phyloP scores from a whole-genome alignment of 1,284 basidiomycete genomes.

The Pterula multifida region DNA sequence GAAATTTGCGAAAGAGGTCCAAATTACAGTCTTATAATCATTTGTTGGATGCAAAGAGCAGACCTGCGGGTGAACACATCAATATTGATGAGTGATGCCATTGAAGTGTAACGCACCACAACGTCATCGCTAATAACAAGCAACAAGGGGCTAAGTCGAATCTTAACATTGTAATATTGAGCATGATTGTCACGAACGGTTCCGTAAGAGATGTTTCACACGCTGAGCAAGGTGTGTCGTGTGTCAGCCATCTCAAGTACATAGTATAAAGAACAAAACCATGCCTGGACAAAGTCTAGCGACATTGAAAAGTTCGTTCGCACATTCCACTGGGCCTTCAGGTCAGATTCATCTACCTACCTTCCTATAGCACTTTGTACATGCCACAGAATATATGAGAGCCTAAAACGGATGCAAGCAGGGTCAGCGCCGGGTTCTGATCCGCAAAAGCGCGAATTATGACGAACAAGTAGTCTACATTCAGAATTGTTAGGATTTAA shows the following conservation, averaged over 20 bases:
- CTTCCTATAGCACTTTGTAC: constrained; percentile 11
- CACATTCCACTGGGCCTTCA: constrained; percentile 54
- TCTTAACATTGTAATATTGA: neutral
- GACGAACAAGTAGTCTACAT: constrained; percentile 40
- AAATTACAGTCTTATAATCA: constrained; percentile 70
- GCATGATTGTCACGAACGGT: constrained; percentile 37
- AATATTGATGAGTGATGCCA: no score
- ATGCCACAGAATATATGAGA: constrained; percentile 77
- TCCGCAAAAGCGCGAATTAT: neutral
- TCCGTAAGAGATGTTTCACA: constrained; percentile 72
- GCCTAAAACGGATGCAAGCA: constrained; percentile 27
- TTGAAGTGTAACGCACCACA: constrained; percentile 36
- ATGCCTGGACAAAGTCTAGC: constrained; percentile 67
- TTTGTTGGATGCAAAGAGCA: constrained; percentile 72
- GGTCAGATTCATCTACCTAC: constrained; percentile 1
- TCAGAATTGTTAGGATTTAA: neutral
- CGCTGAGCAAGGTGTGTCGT: constrained; percentile 26
- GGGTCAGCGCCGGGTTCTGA: neutral
- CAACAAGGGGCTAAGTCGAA: neutral
- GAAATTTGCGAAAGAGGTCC: constrained; percentile 26
- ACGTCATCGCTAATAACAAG: constrained; percentile 61
- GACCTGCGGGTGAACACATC: constrained; percentile 30
- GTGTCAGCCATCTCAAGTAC: neutral
- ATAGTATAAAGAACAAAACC: constrained; percentile 4
- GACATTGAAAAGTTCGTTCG: constrained; percentile 68